phyloP scores from a whole-genome alignment of 805 yeast species.

The Brettanomyces nanus region DNA sequence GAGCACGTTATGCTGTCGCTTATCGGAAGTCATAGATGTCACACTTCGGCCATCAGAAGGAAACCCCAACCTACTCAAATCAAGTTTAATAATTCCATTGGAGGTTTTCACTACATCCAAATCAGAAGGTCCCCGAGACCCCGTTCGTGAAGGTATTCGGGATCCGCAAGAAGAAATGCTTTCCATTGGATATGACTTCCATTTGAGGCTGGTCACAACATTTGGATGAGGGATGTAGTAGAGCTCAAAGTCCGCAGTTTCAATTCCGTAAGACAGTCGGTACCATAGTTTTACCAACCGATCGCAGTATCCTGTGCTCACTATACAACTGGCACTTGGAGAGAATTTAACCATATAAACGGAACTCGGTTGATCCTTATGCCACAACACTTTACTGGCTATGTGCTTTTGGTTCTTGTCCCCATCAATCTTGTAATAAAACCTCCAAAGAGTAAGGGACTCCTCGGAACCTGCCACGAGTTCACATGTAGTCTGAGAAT shows the following conservation, averaged over 20 bases:
- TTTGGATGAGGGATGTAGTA: constrained; percentile 59
- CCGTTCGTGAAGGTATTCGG: constrained; percentile 3
- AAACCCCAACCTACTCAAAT: constrained; percentile 4
- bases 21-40: constrained; percentile 6
- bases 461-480: constrained; percentile 49
- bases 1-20: constrained; percentile 39
- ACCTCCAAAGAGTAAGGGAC: constrained; percentile 45
- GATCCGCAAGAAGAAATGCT: background rate
- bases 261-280: constrained; percentile 58
- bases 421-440: constrained; percentile 22
- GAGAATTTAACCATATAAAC: constrained; percentile 52
- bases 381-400: constrained; percentile 35
- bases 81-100: constrained; percentile 22
- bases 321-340: constrained; percentile 59
- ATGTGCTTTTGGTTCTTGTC: constrained; percentile 12
- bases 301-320: constrained; percentile 57
- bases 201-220: constrained; percentile 46
- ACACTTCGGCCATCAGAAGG: constrained; percentile 5
- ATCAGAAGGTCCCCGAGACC: background rate
- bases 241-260: constrained; percentile 58
- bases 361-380: constrained; percentile 49
- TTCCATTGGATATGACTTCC: constrained; percentile 32
- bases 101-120: constrained; percentile 20
- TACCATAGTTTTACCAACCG: constrained; percentile 71
- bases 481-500: constrained; percentile 37